A percentile compares a stretch with the other conserved stretches of the same genome.
Evolutionary conservation across 352 stramenopile genomes (phyloP).

Genomic region (Pythium rishiriense): DNA sequence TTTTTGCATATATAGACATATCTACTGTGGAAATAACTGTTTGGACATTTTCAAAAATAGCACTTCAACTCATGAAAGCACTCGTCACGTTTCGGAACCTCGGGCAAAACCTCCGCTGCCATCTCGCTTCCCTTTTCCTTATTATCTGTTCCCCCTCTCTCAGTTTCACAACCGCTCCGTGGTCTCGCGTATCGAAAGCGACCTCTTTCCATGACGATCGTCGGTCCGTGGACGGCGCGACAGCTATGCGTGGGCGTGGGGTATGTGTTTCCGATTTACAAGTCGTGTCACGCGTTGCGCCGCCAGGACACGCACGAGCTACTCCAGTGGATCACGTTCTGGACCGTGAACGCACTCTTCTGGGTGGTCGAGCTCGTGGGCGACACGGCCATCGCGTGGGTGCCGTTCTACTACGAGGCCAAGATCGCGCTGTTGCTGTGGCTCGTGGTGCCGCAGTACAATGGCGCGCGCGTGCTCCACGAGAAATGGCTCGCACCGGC

Average conservation of each 20-base stretch:
- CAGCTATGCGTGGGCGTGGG: slow-evolving; percentile 60
- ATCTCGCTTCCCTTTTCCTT: background rate
- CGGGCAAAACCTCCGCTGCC: too few species aligned
- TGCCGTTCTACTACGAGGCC: slow-evolving; percentile 75
- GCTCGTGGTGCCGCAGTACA: slow-evolving; percentile 63
- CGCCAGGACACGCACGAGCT: slow-evolving; percentile 50
- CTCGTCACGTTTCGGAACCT: background rate
- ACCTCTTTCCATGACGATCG: slow-evolving; percentile 41
- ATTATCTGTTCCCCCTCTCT: background rate
- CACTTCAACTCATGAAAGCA: background rate
- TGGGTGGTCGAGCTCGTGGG: slow-evolving; percentile 58
- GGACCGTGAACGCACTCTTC: slow-evolving; percentile 65
- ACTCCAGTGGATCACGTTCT: slow-evolving; percentile 67
- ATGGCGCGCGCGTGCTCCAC: slow-evolving; percentile 53
- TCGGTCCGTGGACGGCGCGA: slow-evolving; percentile 45
- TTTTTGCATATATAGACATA: background rate
- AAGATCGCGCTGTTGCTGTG: slow-evolving; percentile 72
- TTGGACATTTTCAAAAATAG: background rate
- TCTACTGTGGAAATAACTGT: background rate
- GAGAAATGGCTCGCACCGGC: slow-evolving; percentile 56
- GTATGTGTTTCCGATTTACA: slow-evolving; percentile 66
- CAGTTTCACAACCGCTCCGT: background rate
- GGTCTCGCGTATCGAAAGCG: background rate
- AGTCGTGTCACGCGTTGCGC: slow-evolving; percentile 47
- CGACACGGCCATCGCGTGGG: slow-evolving; percentile 53